Evolutionary conservation across 305 asterid genomes (phyloP).

Genomic region (Rubia balearica): DNA sequence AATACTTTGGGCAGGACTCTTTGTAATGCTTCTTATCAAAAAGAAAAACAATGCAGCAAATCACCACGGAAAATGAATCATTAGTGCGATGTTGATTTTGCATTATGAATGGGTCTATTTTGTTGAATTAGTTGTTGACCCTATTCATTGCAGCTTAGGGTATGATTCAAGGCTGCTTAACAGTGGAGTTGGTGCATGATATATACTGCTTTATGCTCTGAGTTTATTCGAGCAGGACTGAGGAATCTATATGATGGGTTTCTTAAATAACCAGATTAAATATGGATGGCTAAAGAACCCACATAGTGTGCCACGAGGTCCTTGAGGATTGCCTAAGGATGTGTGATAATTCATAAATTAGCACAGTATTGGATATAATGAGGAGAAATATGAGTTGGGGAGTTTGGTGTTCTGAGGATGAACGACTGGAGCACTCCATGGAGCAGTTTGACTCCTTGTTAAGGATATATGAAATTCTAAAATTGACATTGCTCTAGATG

Average conservation of each 20-base stretch:
- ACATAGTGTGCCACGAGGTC: constrained; percentile 33
- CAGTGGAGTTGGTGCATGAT: constrained; percentile 29
- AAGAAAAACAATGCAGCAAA: not conserved
- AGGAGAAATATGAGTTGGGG: constrained; percentile 98
- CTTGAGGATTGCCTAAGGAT: constrained; percentile 72
- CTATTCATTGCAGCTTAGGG: constrained; percentile 25
- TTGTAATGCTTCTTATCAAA: too few species aligned
- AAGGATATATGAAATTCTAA: too few species aligned
- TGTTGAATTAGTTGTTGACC: constrained; percentile 3
- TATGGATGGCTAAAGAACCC: constrained; percentile 40
- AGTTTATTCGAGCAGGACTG: constrained; percentile 23
- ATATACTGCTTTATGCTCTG: constrained; percentile 17
- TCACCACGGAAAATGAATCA: not conserved
- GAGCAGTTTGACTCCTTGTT: too few species aligned
- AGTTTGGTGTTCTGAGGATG: constrained; percentile 71
- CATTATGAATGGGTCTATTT: not conserved
- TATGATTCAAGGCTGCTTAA: constrained; percentile 15
- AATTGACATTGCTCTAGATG: too few species aligned
- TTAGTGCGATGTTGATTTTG: not conserved
- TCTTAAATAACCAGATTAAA: constrained; percentile 37
- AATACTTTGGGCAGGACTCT: too few species aligned
- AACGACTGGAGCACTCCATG: constrained; percentile 62
- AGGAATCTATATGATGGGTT: constrained; percentile 40
- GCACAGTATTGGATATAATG: constrained; percentile 95
- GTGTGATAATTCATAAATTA: constrained; percentile 88